A percentile compares a stretch with the other conserved stretches of the same genome.
These are phyloP conservation scores for Solanum hybrid DNA, from an alignment of 305 asterid species.

Conservation along the genomic window DNA sequence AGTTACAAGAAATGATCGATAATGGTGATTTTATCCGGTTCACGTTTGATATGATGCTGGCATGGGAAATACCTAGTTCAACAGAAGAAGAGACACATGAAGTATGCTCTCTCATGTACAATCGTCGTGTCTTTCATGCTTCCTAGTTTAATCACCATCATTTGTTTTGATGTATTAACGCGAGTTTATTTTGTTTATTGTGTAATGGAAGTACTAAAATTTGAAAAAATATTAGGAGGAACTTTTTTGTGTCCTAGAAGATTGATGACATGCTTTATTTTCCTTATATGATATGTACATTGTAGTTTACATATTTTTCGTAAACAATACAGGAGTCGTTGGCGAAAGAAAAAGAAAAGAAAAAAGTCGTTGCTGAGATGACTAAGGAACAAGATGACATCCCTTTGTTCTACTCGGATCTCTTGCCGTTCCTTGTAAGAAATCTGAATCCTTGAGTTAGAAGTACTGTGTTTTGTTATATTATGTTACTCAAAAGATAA, in stretches of 20 bases:
- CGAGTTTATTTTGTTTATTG: slow-evolving; percentile 10
- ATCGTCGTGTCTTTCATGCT: neutral
- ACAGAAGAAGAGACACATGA: slow-evolving; percentile 37
- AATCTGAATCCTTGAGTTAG: neutral
- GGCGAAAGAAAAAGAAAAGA: slow-evolving; percentile 65
- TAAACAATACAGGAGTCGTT: slow-evolving; percentile 35
- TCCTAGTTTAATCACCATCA: neutral
- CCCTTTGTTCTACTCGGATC: slow-evolving; percentile 79
- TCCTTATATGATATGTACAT: neutral
- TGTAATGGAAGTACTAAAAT: neutral
- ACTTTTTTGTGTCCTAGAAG: neutral
- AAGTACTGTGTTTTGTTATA: neutral
- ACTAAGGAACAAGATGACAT: slow-evolving; percentile 47
- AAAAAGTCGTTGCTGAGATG: slow-evolving; percentile 14
- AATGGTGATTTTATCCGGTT: slow-evolving; percentile 59
- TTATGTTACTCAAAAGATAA: neutral
- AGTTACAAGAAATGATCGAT: slow-evolving; percentile 37
- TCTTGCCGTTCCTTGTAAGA: slow-evolving; percentile 91
- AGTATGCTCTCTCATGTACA: neutral
- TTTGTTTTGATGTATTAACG: neutral
- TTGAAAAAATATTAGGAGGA: neutral
- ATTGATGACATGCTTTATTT: neutral
- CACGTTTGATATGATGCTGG: slow-evolving; percentile 89
- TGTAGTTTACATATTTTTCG: neutral
- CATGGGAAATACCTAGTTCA: slow-evolving; percentile 70